Percentiles rank a stretch among this genome's conserved stretches.
Conservation (phyloP, 1,284 basidiomycete species). For the Hemileia vastatrix region DNA sequence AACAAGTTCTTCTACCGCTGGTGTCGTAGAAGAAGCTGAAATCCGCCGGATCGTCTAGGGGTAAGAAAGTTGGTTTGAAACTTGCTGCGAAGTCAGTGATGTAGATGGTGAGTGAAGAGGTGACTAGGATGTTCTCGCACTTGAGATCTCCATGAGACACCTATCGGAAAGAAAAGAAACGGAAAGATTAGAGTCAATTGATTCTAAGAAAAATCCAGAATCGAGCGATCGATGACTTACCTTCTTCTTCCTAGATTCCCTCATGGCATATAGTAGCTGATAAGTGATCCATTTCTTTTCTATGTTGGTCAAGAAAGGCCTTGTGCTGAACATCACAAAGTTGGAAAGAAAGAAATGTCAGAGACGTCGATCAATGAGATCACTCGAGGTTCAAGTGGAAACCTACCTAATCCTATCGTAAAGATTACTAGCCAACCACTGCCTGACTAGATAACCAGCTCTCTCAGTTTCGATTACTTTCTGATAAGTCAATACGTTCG, state of each 20-base stretch:
- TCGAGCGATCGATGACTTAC: slow-evolving; percentile 36
- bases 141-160: slow-evolving; percentile 95
- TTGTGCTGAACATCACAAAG: slow-evolving; percentile 59
- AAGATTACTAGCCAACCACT: slow-evolving; percentile 88
- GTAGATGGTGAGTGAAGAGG: slow-evolving; percentile 89
- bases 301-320: slow-evolving; percentile 78
- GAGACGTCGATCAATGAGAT: too few species aligned
- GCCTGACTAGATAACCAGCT: slow-evolving; percentile 87
- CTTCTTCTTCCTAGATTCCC: slow-evolving; percentile 65
- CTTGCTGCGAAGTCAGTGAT: slow-evolving; percentile 91
- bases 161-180: slow-evolving; percentile 45
- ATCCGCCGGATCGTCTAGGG: slow-evolving; percentile 91
- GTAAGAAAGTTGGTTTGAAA: slow-evolving; percentile 91
- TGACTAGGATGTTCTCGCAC: slow-evolving; percentile 92
- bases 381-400: too few species aligned
- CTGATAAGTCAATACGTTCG: slow-evolving; percentile 83
- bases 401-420: slow-evolving; percentile 93
- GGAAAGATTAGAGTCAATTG: not conserved
- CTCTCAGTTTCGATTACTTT: slow-evolving; percentile 88
- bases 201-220: not conserved
- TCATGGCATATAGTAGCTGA: slow-evolving; percentile 76
- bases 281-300: slow-evolving; percentile 99
- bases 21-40: slow-evolving; percentile 98
- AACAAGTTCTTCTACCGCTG: slow-evolving; percentile 82
- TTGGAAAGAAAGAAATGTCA: too few species aligned